Evolutionary conservation across 768 basidiomycete genomes (phyloP).

Genomic region (Podaxis pistillaris): DNA sequence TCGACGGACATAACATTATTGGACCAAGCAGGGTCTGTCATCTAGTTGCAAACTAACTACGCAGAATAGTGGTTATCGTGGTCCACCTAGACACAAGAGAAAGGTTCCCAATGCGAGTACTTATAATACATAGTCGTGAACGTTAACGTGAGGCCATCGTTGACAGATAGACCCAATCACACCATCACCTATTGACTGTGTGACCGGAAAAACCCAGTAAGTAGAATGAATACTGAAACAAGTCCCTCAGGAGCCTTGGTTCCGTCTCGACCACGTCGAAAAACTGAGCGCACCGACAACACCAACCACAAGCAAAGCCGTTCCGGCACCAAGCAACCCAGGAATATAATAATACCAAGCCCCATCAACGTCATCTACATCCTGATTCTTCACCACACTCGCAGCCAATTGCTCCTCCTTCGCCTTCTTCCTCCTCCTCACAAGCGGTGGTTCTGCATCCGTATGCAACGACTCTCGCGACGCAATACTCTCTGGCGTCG

Average conservation of each 20-base stretch:
- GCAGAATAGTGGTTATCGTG: not conserved
- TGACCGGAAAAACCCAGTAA: not conserved
- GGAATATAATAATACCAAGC: slow-evolving; percentile 83
- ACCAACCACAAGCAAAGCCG: slow-evolving; percentile 74
- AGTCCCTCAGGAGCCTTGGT: slow-evolving; percentile 51
- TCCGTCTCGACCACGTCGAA: slow-evolving; percentile 66
- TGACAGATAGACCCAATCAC: no score
- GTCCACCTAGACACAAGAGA: not conserved
- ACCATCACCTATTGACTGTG: not conserved
- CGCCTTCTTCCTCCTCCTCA: slow-evolving; percentile 54
- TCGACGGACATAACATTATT: not conserved
- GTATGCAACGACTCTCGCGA: slow-evolving; percentile 34
- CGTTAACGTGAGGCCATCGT: not conserved
- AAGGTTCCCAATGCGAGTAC: not conserved
- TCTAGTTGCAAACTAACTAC: slow-evolving; percentile 2
- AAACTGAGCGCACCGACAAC: slow-evolving; percentile 78
- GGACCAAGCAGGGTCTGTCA: not conserved
- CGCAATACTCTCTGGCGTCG: slow-evolving; percentile 32
- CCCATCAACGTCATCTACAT: slow-evolving; percentile 60
- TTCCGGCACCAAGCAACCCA: slow-evolving; percentile 80
- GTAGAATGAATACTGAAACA: not conserved
- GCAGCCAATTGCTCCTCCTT: slow-evolving; percentile 53
- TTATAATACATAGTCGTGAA: not conserved
- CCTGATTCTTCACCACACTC: slow-evolving; percentile 40
- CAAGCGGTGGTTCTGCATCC: slow-evolving; percentile 35